Conservation (phyloP, 1,284 basidiomycete species). For the Meira miltonrushii region DNA sequence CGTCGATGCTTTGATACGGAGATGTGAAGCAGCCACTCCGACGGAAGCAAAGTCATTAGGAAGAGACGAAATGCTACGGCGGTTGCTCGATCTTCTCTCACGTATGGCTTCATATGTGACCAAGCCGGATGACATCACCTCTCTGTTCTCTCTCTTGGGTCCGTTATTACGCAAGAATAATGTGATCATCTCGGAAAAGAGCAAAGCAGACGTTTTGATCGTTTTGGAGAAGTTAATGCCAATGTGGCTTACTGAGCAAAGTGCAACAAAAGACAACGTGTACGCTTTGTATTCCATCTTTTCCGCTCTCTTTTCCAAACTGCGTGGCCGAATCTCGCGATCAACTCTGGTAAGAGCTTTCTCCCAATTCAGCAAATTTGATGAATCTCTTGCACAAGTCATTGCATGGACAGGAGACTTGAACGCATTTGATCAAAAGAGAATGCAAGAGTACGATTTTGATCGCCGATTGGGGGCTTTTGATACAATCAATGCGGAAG, state of each 20-base stretch:
- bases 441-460: conserved; percentile 89
- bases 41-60: conserved; percentile 9
- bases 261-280: conserved; percentile 29
- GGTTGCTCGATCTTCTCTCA: conserved; percentile 77
- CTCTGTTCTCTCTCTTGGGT: conserved; percentile 69
- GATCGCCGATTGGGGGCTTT: conserved; percentile 78
- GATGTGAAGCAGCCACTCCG: conserved; percentile 4
- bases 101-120: conserved; percentile 71
- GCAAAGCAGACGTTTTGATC: conserved; percentile 76
- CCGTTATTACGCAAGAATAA: conserved; percentile 75
- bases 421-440: conserved; percentile 77
- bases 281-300: conserved; percentile 34
- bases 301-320: conserved; percentile 35
- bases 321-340: conserved; percentile 32
- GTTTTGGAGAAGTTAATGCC: conserved; percentile 70
- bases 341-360: conserved; percentile 34
- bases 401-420: conserved; percentile 54
- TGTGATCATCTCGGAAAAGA: conserved; percentile 74
- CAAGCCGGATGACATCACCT: conserved; percentile 68
- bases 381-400: conserved; percentile 25
- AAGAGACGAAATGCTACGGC: conserved; percentile 67
- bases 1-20: conserved; percentile 57
- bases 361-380: conserved; percentile 34
- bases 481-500: conserved; percentile 65
- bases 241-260: conserved; percentile 64